These are phyloP conservation scores for Saccharomycopsis vini DNA, from an alignment of 805 yeast genomes.

Conservation along the genomic window DNA sequence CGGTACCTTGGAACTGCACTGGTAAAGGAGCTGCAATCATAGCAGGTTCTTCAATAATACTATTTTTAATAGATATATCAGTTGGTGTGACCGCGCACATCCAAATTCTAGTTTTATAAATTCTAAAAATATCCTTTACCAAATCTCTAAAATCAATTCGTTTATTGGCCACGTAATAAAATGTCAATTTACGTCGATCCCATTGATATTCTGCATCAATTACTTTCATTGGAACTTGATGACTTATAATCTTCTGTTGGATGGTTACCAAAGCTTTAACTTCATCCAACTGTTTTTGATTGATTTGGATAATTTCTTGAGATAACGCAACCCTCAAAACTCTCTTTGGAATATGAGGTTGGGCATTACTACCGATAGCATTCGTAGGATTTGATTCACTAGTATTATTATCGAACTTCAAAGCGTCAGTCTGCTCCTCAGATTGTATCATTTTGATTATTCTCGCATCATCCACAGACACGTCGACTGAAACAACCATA, in stretches of 20 bases:
- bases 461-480: slow-evolving; percentile 59
- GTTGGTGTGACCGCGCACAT: slow-evolving; percentile 58
- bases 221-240: slow-evolving; percentile 45
- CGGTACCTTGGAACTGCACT: too few species aligned
- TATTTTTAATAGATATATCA: slow-evolving; percentile 10
- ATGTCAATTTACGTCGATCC: slow-evolving; percentile 73
- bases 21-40: slow-evolving; percentile 7
- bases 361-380: slow-evolving; percentile 33
- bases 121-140: slow-evolving; percentile 64
- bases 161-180: slow-evolving; percentile 53
- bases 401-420: slow-evolving; percentile 24
- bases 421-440: slow-evolving; percentile 63
- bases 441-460: slow-evolving; percentile 55
- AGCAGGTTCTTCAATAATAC: slow-evolving; percentile 9
- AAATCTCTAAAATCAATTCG: slow-evolving; percentile 73
- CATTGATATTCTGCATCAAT: slow-evolving; percentile 80
- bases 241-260: slow-evolving; percentile 44
- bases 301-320: slow-evolving; percentile 50
- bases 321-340: slow-evolving; percentile 54
- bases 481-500: slow-evolving; percentile 46
- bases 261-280: slow-evolving; percentile 58
- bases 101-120: slow-evolving; percentile 79
- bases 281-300: slow-evolving; percentile 57
- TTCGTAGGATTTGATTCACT: slow-evolving; percentile 26
- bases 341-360: slow-evolving; percentile 59